These are phyloP conservation scores for Erythrobasidium hasegawianum DNA, from an alignment of 1,284 basidiomycete species.

Conservation along the genomic window DNA sequence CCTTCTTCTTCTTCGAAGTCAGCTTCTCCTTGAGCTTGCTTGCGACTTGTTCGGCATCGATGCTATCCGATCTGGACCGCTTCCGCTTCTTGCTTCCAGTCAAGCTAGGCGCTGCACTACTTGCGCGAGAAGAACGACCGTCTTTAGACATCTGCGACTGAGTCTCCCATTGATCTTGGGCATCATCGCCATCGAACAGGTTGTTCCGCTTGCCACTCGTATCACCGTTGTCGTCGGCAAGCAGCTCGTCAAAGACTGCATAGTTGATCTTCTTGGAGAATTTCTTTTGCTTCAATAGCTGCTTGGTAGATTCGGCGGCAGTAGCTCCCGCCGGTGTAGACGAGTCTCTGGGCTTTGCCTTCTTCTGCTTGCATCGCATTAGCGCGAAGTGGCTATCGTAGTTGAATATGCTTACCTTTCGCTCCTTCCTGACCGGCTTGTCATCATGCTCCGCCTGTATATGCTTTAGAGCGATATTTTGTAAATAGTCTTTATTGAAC, in stretches of 20 bases:
- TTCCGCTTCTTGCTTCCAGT: background rate
- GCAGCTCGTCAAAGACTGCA: slow-evolving; percentile 71
- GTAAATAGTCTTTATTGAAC: slow-evolving; percentile 88
- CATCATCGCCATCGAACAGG: background rate
- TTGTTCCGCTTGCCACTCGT: slow-evolving; percentile 1
- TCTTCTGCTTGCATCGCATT: slow-evolving; percentile 50
- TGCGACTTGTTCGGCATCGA: background rate
- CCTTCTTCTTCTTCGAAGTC: background rate
- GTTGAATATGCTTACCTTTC: slow-evolving; percentile 53
- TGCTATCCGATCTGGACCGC: background rate
- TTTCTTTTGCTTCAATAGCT: slow-evolving; percentile 70
- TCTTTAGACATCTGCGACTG: background rate
- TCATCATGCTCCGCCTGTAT: slow-evolving; percentile 36
- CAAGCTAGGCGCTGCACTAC: background rate
- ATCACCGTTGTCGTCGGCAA: slow-evolving; percentile 54
- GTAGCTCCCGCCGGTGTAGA: slow-evolving; percentile 62
- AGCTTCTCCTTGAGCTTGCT: background rate
- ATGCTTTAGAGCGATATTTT: slow-evolving; percentile 62
- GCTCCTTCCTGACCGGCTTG: slow-evolving; percentile 57
- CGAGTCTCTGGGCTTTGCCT: slow-evolving; percentile 64
- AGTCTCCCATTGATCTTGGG: background rate
- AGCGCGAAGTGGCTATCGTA: slow-evolving; percentile 53
- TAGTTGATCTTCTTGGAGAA: slow-evolving; percentile 88
- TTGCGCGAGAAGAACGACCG: background rate
- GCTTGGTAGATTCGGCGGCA: slow-evolving; percentile 72